phyloP scores from a whole-genome alignment of 257 asterid species.

The Eustoma russellianum region DNA sequence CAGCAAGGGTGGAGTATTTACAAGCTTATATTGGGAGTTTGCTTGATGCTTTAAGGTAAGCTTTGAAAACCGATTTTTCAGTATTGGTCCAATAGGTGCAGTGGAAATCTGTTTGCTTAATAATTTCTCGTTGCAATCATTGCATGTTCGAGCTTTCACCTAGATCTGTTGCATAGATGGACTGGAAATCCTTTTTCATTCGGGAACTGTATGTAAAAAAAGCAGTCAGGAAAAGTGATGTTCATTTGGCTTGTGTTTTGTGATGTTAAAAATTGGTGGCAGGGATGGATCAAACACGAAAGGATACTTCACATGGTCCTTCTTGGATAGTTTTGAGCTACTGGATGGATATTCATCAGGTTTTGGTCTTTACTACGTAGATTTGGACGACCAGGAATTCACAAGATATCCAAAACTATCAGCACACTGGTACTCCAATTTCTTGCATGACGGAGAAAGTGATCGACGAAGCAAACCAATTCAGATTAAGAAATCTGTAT shows the following conservation, averaged over 20 bases:
- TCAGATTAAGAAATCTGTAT: not conserved
- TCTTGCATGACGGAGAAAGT: conserved; percentile 20
- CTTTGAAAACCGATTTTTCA: too few relatives aligned
- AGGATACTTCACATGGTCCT: conserved; percentile 33
- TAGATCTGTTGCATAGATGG: too few relatives aligned
- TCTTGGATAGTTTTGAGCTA: conserved; percentile 35
- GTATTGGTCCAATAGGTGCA: too few relatives aligned
- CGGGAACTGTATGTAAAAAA: too few relatives aligned
- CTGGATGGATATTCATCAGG: conserved; percentile 23
- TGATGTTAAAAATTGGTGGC: not conserved
- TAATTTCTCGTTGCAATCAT: too few relatives aligned
- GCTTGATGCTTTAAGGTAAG: conserved; percentile 48
- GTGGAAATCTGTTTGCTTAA: too few relatives aligned
- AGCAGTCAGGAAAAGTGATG: too few relatives aligned
- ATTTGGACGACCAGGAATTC: conserved; percentile 16
- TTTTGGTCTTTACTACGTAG: conserved; percentile 37
- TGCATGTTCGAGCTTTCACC: too few relatives aligned
- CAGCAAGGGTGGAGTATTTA: conserved; percentile 34
- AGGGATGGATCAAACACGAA: conserved; percentile 34
- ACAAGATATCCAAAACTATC: conserved; percentile 36
- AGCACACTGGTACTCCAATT: conserved; percentile 10
- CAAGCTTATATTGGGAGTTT: conserved; percentile 35
- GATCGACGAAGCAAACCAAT: not conserved
- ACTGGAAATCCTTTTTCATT: too few relatives aligned
- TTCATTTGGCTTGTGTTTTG: too few relatives aligned